Base-by-base conservation (phyloP, 1,284 basidiomycete species). In the Austroboletus novae-zelandiae region DNA sequence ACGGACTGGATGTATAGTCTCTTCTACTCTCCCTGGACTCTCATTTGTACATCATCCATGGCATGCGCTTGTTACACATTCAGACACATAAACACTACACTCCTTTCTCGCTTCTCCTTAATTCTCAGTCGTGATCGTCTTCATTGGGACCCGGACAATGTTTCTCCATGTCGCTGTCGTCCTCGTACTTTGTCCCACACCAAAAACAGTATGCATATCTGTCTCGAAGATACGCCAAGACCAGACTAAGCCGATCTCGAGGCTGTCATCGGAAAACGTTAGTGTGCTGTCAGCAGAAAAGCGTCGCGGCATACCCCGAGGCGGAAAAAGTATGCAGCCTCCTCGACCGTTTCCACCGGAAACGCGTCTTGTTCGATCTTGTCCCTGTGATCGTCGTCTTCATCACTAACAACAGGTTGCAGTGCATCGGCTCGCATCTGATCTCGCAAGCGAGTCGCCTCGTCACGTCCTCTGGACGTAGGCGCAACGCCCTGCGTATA, bases 141-240 rank as follows among this genome's bases (percentile, higher is more conserved):
- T 94, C 91, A 35, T 81, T 78, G 34, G 73, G 65, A 3, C 91
- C 91, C 4, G 91, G 91, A 67, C 91, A 94, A 48, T 84, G 75
- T 37, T 62, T 66, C 48, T 71, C 71, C 72, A 94, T 71, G 48
- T 91, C 86, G 25, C 80, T 77, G 11, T 69, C 65, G 55, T 76
- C 73, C 17, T 79, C 74, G 64, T 92, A 94, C 59, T 82, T 77
- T 7, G 84, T 79, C 9, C 91, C 91, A 64, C 91, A 94, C 88
- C 89, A 94, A 67, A 92, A 91, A 64, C 91, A 94, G 66, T 93
- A 93, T 15, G 73, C 66, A 64, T 88, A 80, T 55, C 75, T 77
- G 40, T 78, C 73, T 31, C 91, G 84, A 36, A 94, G 75, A 66
- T 94, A 91, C 9, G 78, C 70, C 29, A 92, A 71, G 14, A 91